phyloP scores from a whole-genome alignment of 331 rosid species.

The Dryas integrifolia region DNA sequence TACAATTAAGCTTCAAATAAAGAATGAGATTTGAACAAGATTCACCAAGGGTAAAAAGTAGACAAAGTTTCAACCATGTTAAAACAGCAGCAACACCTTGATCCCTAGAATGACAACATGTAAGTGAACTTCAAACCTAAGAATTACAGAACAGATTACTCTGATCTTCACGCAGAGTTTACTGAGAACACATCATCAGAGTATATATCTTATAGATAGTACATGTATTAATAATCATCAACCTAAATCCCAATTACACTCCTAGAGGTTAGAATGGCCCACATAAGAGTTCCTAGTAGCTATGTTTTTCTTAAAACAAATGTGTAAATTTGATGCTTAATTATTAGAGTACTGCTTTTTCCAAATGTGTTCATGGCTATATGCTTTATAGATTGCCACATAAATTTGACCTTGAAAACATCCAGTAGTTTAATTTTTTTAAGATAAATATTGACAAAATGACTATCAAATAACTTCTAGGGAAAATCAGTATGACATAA shows the following conservation, averaged over 20 bases:
- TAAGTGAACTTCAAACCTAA: neutral
- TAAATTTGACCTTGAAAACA: neutral
- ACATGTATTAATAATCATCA: neutral
- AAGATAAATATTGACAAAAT: neutral
- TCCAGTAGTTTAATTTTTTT: neutral
- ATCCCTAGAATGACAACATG: neutral
- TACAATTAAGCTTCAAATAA: conserved; percentile 30
- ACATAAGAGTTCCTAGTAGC: neutral
- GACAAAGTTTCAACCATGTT: neutral
- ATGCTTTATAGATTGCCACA: neutral
- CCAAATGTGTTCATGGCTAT: neutral
- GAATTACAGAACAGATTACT: neutral
- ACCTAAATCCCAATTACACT: neutral
- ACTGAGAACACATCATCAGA: neutral
- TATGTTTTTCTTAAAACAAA: no score
- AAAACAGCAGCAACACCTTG: neutral
- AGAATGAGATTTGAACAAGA: conserved; percentile 25
- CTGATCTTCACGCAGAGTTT: conserved; percentile 1
- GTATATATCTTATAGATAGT: neutral
- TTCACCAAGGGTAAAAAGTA: neutral
- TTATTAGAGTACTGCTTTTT: neutral
- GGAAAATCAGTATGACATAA: neutral
- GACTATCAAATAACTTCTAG: neutral
- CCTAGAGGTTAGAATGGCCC: neutral
- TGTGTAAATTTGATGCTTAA: no score